A percentile compares a stretch with the other conserved stretches of the same genome.
Evolutionary conservation across 352 stramenopile genomes (phyloP).

Genomic region (Halophytophthora batemanensis): DNA sequence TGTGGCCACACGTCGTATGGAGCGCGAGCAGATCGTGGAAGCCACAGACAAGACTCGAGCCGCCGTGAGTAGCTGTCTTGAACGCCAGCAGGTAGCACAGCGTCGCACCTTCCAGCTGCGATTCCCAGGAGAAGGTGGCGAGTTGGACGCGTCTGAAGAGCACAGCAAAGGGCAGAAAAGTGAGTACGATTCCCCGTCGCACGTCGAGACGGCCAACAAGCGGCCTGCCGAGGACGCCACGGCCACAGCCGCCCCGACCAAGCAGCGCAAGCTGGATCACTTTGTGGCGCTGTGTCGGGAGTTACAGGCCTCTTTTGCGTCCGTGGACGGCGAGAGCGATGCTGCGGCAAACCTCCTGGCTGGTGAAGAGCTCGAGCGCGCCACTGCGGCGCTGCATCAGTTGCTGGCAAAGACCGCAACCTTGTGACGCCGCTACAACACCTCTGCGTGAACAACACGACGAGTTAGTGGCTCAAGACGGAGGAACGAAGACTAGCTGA

Average conservation of each 20-base stretch:
- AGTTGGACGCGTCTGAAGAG: slow-evolving; percentile 9
- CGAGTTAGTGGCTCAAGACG: too few relatives aligned
- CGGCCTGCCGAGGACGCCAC: slow-evolving; percentile 10
- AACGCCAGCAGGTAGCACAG: not conserved
- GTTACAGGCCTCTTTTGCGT: slow-evolving; percentile 38
- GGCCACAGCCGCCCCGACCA: slow-evolving; percentile 9
- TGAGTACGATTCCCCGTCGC: too few relatives aligned
- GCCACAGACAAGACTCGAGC: slow-evolving; percentile 12
- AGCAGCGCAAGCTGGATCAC: slow-evolving; percentile 25
- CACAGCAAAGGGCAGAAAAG: not conserved
- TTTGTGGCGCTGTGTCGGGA: slow-evolving; percentile 39
- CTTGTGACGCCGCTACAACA: slow-evolving; percentile 5
- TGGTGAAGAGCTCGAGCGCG: slow-evolving; percentile 46
- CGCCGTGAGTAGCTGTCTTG: slow-evolving; percentile 9
- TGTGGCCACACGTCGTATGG: slow-evolving; percentile 16
- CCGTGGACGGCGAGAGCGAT: slow-evolving; percentile 18
- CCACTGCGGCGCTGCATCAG: slow-evolving; percentile 37
- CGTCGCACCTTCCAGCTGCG: slow-evolving; percentile 14
- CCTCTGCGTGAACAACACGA: too few relatives aligned
- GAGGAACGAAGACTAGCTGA: too few relatives aligned
- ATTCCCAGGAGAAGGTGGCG: slow-evolving; percentile 26
- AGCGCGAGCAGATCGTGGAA: slow-evolving; percentile 10
- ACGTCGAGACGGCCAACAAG: slow-evolving; percentile 7
- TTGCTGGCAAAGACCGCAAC: slow-evolving; percentile 35
- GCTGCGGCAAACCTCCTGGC: slow-evolving; percentile 28